Evolutionary conservation across 2,329 filamentous ascomycete species (phyloP), one percentile per base, ranked within the genome.

Genomic region (Macrophomina pseudophaseolina): DNA sequence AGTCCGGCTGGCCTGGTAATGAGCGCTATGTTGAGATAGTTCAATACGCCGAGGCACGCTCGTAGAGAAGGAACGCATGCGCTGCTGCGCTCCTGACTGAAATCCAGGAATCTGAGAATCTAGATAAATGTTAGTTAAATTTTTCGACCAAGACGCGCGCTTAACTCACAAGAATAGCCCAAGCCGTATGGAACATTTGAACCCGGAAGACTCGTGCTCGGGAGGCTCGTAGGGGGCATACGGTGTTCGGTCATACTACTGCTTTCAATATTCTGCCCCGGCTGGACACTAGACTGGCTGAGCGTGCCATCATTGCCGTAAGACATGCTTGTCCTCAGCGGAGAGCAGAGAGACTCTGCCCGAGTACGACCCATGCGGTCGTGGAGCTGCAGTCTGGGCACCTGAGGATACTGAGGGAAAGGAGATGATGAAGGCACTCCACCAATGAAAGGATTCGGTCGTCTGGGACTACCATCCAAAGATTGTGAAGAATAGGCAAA

Each of bases 281-380:
- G 52, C 11, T 66, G 48, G 23, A 58, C 18, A 18, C 8, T 48
- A 12, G 56, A 63, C n/a, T 62, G 65, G 49, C 56, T 60, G 7
- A 60, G 46, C 9, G 54, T 66, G 32, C 65, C 56, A 46, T 60
- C 74, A 48, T 73, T 71, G 30, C 71, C 77, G 69, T 83, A 83
- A 40, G 80, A 82, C 74, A 83, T 80, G 73, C 80, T 83, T 7
- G 80, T 78, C 64, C 81, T 74, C 14, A 84, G 72, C 2, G 81
- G 80, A 12, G 81, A 82, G 38, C 78, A 77, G 3, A 81, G 72
- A 5, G 79, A 76, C 67, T 83, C 82, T 38, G 78, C 79, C 38
- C 79, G 73, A 28, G 75, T 76, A 59, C 81, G 75, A 30, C 82
- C 74, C 42, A 80, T 75, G 67, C 83, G 81, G 64, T 75, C 74